Evolutionary conservation across 768 basidiomycete species (phyloP), one percentile per base, ranked within the genome.

Genomic region (Kwoniella dejecticola): DNA sequence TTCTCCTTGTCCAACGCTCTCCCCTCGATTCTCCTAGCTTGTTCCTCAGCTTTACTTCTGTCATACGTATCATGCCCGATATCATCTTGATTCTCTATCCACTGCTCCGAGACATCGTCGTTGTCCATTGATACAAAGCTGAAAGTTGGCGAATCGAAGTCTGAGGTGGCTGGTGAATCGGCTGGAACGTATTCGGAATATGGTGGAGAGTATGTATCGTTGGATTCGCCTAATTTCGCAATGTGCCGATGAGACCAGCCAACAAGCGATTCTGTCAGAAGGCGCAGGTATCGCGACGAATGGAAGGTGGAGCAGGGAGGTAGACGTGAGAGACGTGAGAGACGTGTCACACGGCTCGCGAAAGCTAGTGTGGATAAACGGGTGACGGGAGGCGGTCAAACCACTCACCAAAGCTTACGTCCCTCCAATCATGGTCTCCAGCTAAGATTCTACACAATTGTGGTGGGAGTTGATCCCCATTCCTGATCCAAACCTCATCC

Each of bases 381-480:
- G 36, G 36, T 38, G 8, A 8, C 36, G 17, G 36, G 8, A 8
- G 36, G 8, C 8, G 36, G 8, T 38, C 36, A 8, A 36, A 36
- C 15, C 33, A 69, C 67, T 63, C 42, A 64, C 72, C 54, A 19
- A 63, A 30, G 17, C 40, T 30, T 12, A 66, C 58, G 38, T 55
- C 63, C 21, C 57, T 40, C 72, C 72, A 74, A 36, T 67, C 66
- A 19, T 66, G 60, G 27, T 63, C 52, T 3, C 70, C 70, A 1
- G 57, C 66, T 27, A 71, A 31, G 13, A 74, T 69, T n/a, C 72
- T 52, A 40, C 72, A 74, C 1, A 70, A 57, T 19, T 74, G 70
- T 3, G 72, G 66, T 21, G 72, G 72, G 4, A 74, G 30, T 38
- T 70, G 70, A 60, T 52, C 58, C 2, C 72, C 72, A 33, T 27